A percentile compares a stretch with the other conserved stretches of the same genome.
These are phyloP conservation scores for Phialophora chinensis DNA, from an alignment of 2,329 filamentous ascomycete species.

Conservation along the genomic window DNA sequence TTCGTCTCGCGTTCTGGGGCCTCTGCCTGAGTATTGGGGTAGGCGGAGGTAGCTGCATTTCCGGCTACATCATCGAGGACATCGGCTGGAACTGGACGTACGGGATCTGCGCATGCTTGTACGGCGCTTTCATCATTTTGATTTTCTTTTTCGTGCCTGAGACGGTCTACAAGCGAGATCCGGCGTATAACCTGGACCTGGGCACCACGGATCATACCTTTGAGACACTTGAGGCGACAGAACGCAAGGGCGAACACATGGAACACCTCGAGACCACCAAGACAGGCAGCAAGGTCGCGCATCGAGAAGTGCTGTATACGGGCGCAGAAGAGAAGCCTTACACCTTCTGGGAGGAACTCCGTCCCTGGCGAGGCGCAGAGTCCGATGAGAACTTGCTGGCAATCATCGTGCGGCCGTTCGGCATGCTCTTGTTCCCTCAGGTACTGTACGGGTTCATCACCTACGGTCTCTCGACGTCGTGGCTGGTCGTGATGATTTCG, in stretches of 20 bases:
- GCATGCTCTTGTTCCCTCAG: conserved; percentile 43
- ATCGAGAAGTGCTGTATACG: conserved; percentile 28
- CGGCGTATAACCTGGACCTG: conserved; percentile 36
- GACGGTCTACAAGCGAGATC: conserved; percentile 35
- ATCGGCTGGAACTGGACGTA: conserved; percentile 39
- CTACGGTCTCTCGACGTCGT: conserved; percentile 32
- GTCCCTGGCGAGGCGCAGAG: conserved; percentile 29
- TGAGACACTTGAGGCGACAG: conserved; percentile 25
- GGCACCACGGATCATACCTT: conserved; percentile 35
- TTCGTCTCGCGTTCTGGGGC: conserved; percentile 49
- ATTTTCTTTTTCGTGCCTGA: conserved; percentile 34
- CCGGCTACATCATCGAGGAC: conserved; percentile 44
- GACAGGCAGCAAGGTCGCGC: conserved; percentile 17
- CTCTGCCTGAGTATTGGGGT: conserved; percentile 50
- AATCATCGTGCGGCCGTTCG: conserved; percentile 43
- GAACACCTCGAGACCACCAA: conserved; percentile 30
- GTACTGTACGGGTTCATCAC: conserved; percentile 44
- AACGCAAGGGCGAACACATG: conserved; percentile 24
- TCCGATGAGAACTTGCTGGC: conserved; percentile 35
- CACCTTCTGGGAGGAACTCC: conserved; percentile 31
- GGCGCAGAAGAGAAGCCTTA: conserved; percentile 31
- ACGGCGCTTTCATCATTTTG: conserved; percentile 24
- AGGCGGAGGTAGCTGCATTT: conserved; percentile 47
- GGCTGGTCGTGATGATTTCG: conserved; percentile 37
- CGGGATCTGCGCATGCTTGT: conserved; percentile 29